Base-by-base conservation (phyloP, 1,284 basidiomycete genomes). In the Apiotrichum gracile region DNA sequence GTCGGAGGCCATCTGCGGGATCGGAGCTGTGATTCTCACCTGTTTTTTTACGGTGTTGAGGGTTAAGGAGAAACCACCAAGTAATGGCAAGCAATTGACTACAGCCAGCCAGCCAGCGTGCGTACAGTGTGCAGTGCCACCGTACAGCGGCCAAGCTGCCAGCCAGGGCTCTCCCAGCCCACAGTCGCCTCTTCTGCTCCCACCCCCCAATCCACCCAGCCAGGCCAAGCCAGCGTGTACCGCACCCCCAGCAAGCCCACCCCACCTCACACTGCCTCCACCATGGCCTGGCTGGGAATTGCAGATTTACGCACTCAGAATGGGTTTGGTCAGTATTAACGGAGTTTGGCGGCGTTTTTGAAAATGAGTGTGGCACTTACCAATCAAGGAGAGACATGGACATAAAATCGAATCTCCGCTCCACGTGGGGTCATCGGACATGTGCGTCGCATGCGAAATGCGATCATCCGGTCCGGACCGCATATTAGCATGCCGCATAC, bases 1-100 rank as follows among this genome's bases (percentile, higher is more conserved):
- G 22, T 16, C 24, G 21, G 42, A 38, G 22, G 22, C 17, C 24
- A 16, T 26, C 29, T 22, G 10, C 22, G 25, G 24, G 4, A n/a
- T 21, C 40, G 14, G 4, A 4, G 33, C 6, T 21, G 3, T 38
- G 34, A 17, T 33, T 13, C 50, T 53, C 41, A 53, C 52, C 52
- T 51, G 41, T 44, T 44, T 47, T 46, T 41, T 40, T 29, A 49
- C 25, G 46, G 46, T n/a, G n/a, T 53, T 53, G 52, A 53, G 39
- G 52, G 52, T 35, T 53, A 45, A 44, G 45, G 31, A 52, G 27
- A n/a, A 24, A 42, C 42, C 10, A 24, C 14, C 19, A 16, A 43
- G 33, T 16, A 29, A 34, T 24, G 31, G 13, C 34, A 7, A 48
- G 35, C 19, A 13, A 16, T 12, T 5, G 16, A 41, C 22, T 5